Evolutionary conservation across 1,139 yeast species (phyloP), one percentile per base, ranked within the genome.

Genomic region (Sugiyamaella pinicola): DNA sequence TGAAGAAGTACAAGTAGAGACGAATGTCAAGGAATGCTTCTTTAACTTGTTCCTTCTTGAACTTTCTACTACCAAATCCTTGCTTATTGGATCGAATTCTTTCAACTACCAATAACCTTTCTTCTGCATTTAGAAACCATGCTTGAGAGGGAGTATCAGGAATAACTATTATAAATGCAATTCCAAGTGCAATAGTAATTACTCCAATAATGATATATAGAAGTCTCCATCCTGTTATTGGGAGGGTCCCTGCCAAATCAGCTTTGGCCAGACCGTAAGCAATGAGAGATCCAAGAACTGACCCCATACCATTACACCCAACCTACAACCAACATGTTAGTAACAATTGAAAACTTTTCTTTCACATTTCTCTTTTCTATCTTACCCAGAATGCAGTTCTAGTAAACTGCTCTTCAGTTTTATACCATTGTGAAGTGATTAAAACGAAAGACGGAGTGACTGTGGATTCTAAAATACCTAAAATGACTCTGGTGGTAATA

Each of bases 391-490:
- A 57, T 49, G 76, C 74, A 41, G 77, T 75, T 61, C 84, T 70
- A 26, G 77, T 69, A 52, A 79, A 75, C 55, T 79, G 83, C 60
- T 81, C 85, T 10, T 75, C 72, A 55, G 76, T 74, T 22, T 72
- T 74, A 63, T 78, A 81, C 73, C 80, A 82, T 70, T 78, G 80
- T 12, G 81, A 73, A 6, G 82, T 77, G 31, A 84, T 71, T 21
- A 84, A 74, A 28, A 83, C 78, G 59, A 81, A 78, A 0, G 84
- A 83, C 1, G 86, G 87, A 18, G 83, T 78, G 53, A 80, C 71
- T 2, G 80, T 73, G 45, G 80, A 73, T 64, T 84, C 89, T 43
- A 81, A 72, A 50, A 76, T 65, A 1, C 89, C 90, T 29, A 83
- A 63, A 10, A 81, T 58, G 9, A 78, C 76, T 44, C 86, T 69